These are phyloP conservation scores for Nadsonia starkeyi-henricii DNA, from an alignment of 1,139 yeast species.

Conservation along the genomic window DNA sequence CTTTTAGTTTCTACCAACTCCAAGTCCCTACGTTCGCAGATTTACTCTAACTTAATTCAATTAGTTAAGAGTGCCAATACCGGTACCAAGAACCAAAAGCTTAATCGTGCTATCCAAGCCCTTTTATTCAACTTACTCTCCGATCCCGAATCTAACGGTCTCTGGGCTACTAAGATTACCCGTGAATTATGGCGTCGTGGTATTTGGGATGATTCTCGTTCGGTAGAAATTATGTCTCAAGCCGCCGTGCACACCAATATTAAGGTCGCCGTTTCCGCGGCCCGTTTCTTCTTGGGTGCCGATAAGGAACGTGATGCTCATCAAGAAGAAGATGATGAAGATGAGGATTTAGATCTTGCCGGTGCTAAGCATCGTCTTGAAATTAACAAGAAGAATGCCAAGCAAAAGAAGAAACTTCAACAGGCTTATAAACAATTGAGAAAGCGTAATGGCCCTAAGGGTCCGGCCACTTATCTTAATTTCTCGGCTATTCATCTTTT, in stretches of 20 bases:
- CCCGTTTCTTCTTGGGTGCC: constrained; percentile 81
- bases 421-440: constrained; percentile 54
- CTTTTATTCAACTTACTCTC: constrained; percentile 63
- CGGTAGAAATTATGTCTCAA: constrained; percentile 93
- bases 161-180: constrained; percentile 93
- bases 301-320: constrained; percentile 89
- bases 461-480: constrained; percentile 57
- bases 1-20: constrained; percentile 58
- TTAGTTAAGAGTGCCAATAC: constrained; percentile 71
- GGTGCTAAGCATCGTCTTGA: constrained; percentile 67
- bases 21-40: constrained; percentile 68
- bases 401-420: constrained; percentile 67
- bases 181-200: constrained; percentile 96
- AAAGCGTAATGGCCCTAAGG: constrained; percentile 36
- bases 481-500: constrained; percentile 88
- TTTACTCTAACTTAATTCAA: constrained; percentile 64
- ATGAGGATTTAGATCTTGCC: constrained; percentile 30
- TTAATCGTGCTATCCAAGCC: constrained; percentile 85
- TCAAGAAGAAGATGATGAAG: constrained; percentile 54
- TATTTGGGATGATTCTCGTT: constrained; percentile 93
- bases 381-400: constrained; percentile 70
- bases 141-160: constrained; percentile 57
- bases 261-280: constrained; percentile 84
- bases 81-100: constrained; percentile 72
- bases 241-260: constrained; percentile 81